phyloP scores from a whole-genome alignment of 805 yeast species.

The Monosporozyma solicola region DNA sequence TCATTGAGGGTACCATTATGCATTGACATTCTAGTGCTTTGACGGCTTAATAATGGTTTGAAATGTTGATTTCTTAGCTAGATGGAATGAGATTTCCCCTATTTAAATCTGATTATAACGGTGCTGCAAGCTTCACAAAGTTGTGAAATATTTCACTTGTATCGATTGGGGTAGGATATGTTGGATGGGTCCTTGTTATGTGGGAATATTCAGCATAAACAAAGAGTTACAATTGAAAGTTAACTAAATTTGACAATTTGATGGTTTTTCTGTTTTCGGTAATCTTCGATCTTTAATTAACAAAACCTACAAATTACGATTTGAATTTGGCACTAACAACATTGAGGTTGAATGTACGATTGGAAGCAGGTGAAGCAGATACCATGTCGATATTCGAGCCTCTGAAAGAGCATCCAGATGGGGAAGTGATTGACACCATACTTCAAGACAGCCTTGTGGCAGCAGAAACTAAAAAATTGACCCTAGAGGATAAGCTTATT shows the following conservation, averaged over 20 bases:
- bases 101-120: no score
- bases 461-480: not conserved
- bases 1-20: not conserved
- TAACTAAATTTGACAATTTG: not conserved
- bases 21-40: not conserved
- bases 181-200: not conserved
- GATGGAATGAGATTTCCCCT: not conserved
- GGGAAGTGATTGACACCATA: not conserved
- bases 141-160: not conserved
- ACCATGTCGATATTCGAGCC: not conserved
- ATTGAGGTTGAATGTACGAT: not conserved
- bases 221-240: not conserved
- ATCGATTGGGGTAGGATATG: not conserved
- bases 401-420: not conserved
- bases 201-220: not conserved
- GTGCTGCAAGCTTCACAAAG: not conserved
- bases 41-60: not conserved
- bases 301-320: not conserved
- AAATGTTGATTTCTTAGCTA: not conserved
- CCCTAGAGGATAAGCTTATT: conserved; percentile 4
- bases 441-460: not conserved
- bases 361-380: not conserved
- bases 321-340: not conserved
- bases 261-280: not conserved
- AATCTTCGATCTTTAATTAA: not conserved